Conservation (phyloP, 1,139 yeast species). For the Yamadazyma trypodendri region DNA sequence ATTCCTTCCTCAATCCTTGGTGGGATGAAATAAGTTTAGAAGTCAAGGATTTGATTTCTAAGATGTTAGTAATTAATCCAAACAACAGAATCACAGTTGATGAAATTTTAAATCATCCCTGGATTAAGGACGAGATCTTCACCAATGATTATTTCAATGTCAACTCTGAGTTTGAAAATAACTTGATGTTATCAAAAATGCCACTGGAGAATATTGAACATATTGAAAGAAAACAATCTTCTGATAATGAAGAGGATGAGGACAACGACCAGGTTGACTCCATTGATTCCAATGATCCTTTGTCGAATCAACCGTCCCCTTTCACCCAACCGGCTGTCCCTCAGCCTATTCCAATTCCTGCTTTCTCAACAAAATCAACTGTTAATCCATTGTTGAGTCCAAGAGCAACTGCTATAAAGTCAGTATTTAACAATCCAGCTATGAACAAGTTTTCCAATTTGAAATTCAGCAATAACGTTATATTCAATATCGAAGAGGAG, state of each 20-base stretch:
- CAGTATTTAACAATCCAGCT: constrained; percentile 47
- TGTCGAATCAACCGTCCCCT: constrained; percentile 20
- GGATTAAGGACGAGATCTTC: constrained; percentile 26
- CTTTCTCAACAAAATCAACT: background rate
- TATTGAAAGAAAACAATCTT: constrained; percentile 4
- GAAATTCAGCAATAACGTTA: constrained; percentile 30
- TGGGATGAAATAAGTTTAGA: constrained; percentile 89
- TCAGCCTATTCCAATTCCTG: constrained; percentile 9
- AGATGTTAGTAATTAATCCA: constrained; percentile 61
- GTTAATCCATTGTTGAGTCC: constrained; percentile 26
- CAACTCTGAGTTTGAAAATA: constrained; percentile 16
- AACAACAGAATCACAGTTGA: constrained; percentile 59
- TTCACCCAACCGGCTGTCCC: constrained; percentile 11
- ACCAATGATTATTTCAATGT: constrained; percentile 18
- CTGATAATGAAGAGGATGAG: constrained; percentile 6
- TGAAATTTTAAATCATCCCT: constrained; percentile 59
- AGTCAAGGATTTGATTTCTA: constrained; percentile 66
- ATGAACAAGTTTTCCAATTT: constrained; percentile 23
- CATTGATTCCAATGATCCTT: constrained; percentile 14
- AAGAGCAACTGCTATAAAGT: constrained; percentile 45
- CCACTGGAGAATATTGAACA: constrained; percentile 12
- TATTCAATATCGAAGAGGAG: constrained; percentile 26
- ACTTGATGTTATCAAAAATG: constrained; percentile 3
- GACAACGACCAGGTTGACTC: constrained; percentile 4
- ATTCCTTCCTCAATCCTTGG: constrained; percentile 86